Evolutionary conservation across 768 basidiomycete species (phyloP), one percentile per base, ranked within the genome.

Genomic region (Naganishia vaughanmartiniae): DNA sequence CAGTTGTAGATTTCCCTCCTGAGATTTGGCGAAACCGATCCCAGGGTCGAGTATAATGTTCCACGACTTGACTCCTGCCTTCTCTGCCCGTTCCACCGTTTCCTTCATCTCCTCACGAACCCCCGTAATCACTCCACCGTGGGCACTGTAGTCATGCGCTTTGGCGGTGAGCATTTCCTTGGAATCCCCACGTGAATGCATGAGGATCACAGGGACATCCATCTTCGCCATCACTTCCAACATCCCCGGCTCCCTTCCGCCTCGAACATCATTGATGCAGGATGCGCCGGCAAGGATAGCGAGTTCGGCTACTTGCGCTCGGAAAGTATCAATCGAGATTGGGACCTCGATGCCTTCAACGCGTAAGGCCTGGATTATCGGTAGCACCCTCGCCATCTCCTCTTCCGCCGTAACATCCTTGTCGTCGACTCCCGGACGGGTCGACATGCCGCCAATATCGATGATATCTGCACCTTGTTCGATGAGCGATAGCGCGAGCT

Each of bases 391-490:
- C 0, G 80, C 58, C 12, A 85, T 83, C 77, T 99, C 95, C 65
- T 93, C 91, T 68, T 87, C 85, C 0, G 83, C 73, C 0, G 85
- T 83, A 48, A 95, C 87, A 65, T 86, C 86, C 0, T 82, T 84
- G 0, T 93, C 89, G 0, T 34, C 53, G 0, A 77, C 76, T 0
- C 87, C 86, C 0, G 95, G 96, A 14, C 93, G 86, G 0, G 94
- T 99, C 0, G 92, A 94, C 81, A 92, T 91, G 0, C 96, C 96
- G 0, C 96, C 95, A 24, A 98, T 85, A 80, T 99, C 96, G 70
- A 98, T 82, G 69, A 99, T 90, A 69, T 87, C 84, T 0, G 90
- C 89, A 0, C 89, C 89, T 0, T 83, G 83, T 0, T 79, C 72
- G 1, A 87, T 83, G 0, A 91, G 84, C 4, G 82, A 63, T 4